Conservation (phyloP, 2,329 filamentous ascomycete species). For the Nectriaceae sp. region DNA sequence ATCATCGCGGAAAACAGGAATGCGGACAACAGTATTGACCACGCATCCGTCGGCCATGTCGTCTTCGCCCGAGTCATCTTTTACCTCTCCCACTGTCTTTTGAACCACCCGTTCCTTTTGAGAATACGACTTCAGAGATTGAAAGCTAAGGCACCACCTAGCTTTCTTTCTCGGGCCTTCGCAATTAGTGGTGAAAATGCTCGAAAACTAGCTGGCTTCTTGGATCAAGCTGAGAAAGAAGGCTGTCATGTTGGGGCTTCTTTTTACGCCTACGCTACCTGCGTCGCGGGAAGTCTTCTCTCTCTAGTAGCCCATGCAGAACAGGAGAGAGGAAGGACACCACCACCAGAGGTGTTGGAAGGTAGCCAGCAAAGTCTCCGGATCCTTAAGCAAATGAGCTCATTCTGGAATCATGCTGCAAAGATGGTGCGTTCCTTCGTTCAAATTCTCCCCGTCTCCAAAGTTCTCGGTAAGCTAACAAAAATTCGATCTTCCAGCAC, state of each 20-base stretch:
- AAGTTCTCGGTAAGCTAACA: neutral
- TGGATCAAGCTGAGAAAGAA: neutral
- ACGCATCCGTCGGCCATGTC: slow-evolving; percentile 7
- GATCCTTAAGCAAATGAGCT: slow-evolving; percentile 6
- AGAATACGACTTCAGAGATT: slow-evolving; percentile 41
- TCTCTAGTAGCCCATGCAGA: slow-evolving; percentile 4
- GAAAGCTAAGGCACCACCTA: slow-evolving; percentile 3
- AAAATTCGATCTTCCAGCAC: neutral
- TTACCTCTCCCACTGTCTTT: slow-evolving; percentile 39
- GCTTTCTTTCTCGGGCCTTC: slow-evolving; percentile 8
- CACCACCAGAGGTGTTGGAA: neutral
- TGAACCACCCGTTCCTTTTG: slow-evolving; percentile 53
- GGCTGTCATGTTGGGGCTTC: slow-evolving; percentile 10
- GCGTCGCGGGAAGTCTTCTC: slow-evolving; percentile 6
- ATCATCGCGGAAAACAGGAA: neutral
- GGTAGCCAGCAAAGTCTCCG: slow-evolving; percentile 1
- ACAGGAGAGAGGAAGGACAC: neutral
- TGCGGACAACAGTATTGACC: neutral
- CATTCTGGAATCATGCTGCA: slow-evolving; percentile 12
- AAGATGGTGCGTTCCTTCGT: slow-evolving; percentile 10
- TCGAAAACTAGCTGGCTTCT: neutral
- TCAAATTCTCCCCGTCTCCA: neutral
- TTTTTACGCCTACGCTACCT: slow-evolving; percentile 12
- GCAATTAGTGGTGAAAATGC: slow-evolving; percentile 1
- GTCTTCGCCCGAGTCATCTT: slow-evolving; percentile 17